Conservation (phyloP, 768 basidiomycete genomes). For the Mycena metata region DNA sequence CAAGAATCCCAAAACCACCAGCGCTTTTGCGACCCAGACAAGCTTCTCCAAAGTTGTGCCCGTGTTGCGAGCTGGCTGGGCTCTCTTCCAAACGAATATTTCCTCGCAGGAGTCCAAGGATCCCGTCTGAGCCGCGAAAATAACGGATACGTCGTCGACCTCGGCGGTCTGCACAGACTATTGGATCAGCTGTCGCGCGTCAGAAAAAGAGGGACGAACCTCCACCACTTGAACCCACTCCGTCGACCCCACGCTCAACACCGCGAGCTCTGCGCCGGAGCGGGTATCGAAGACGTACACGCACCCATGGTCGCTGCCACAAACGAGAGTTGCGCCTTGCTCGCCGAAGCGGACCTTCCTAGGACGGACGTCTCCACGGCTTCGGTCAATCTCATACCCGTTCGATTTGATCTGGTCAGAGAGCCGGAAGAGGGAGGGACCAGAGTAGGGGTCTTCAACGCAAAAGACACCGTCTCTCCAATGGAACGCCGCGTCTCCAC, state of each 20-base stretch:
- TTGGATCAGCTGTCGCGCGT: background rate
- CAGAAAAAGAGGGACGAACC: background rate
- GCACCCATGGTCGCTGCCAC: background rate
- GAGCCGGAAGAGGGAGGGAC: constrained; percentile 17
- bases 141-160: background rate
- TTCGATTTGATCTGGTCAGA: constrained; percentile 2
- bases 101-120: background rate
- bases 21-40: background rate
- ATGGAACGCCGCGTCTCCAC: background rate
- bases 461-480: constrained; percentile 18
- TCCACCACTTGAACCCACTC: background rate
- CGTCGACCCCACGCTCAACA: background rate
- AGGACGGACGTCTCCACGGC: background rate
- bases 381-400: background rate
- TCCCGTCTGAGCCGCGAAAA: background rate
- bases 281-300: constrained; percentile 1
- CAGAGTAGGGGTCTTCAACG: constrained; percentile 14
- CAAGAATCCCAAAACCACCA: constrained; percentile 13
- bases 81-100: constrained; percentile 8
- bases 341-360: constrained; percentile 4
- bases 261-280: background rate
- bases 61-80: background rate
- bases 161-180: background rate
- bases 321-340: background rate
- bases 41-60: background rate